Evolutionary conservation across 495 filamentous ascomycete genomes (phyloP), one percentile per base, ranked within the genome.

Genomic region (Acidiella bohemica): DNA sequence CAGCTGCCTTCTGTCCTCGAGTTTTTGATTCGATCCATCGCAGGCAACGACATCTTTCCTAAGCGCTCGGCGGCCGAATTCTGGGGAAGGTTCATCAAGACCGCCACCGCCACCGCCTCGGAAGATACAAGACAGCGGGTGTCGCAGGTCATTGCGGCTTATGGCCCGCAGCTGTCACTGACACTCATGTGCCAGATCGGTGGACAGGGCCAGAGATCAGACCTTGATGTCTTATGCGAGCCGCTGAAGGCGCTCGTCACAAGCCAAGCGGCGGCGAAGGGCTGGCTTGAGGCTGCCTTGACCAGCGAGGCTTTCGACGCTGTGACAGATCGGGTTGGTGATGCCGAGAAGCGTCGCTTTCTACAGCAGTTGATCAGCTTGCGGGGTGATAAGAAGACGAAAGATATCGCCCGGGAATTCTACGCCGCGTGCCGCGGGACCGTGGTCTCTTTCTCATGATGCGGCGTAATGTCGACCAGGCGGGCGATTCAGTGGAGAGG

Each of bases 51-150:
- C 25, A 72, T 80, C 0, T 66, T 95, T 23, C 81, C 85, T 1
- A 88, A 94, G 56, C 72, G 70, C 26, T 75, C 83, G 4, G 79
- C 86, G 0, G 73, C 76, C 20, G 68, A 76, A 19, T 88, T 95
- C 50, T 95, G 87, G 86, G 75, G 39, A 17, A 47, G 42, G 27
- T 24, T 51, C 17, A 34, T 50, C 41, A 47, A 43, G 23, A 32
- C 43, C 8, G 39, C 42, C 19, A 27, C 22, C 24, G 20, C 22
- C 3, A 11, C 32, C 3, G 6, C 31, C 22, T 18, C 18, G n/a
- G 25, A 3, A 11, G 31, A 40, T 21, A 13, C 16, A 2, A 11
- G 20, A n/a, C 13, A 21, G 9, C 19, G 18, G 11, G 6, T 42
- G 23, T 3, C 23, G 5, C 17, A 32, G 20, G 37, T 44, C 33